phyloP scores from a whole-genome alignment of 2,329 filamentous ascomycete genomes.

The Rhexocercosporidium sp. region DNA sequence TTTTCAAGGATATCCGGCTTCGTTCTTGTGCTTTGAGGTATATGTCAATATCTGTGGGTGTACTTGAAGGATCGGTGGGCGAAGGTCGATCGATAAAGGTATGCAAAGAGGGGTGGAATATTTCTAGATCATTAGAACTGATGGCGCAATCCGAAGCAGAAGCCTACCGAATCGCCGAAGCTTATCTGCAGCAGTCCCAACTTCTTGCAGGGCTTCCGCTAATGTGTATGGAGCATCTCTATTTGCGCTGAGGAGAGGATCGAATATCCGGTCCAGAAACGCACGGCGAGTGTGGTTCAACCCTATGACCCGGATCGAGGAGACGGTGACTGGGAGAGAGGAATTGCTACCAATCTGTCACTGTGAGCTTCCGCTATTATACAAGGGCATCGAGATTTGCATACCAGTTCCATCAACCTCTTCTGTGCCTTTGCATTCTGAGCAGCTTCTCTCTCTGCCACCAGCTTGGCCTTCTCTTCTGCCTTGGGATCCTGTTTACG shows the following conservation, averaged over 20 bases:
- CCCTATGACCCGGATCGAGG: conserved; percentile 82
- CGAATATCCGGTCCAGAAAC: conserved; percentile 83
- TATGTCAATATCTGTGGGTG: conserved; percentile 80
- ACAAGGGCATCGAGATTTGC: conserved; percentile 24
- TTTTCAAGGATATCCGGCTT: conserved; percentile 85
- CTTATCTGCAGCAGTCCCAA: conserved; percentile 74
- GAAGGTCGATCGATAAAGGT: conserved; percentile 82
- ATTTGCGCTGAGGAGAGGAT: conserved; percentile 75
- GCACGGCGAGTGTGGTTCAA: conserved; percentile 80
- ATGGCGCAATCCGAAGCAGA: background rate
- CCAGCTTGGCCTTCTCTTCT: conserved; percentile 63
- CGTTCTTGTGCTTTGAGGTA: conserved; percentile 80
- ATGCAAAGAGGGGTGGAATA: conserved; percentile 83
- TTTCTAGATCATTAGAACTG: conserved; percentile 58
- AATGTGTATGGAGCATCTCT: conserved; percentile 75
- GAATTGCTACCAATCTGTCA: conserved; percentile 78
- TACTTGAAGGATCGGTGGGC: conserved; percentile 69
- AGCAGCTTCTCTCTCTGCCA: conserved; percentile 51
- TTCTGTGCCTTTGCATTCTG: conserved; percentile 56
- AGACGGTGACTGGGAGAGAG: conserved; percentile 85
- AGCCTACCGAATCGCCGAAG: conserved; percentile 76
- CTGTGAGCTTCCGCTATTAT: conserved; percentile 15
- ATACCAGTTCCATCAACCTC: conserved; percentile 68
- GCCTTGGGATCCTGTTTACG: conserved; percentile 63
- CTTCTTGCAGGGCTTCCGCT: conserved; percentile 74